A percentile compares a stretch with the other conserved stretches of the same genome.
These are phyloP conservation scores for Ophiocordyceps camponoti-leonardi DNA, from an alignment of 2,329 filamentous ascomycete species.

Conservation along the genomic window DNA sequence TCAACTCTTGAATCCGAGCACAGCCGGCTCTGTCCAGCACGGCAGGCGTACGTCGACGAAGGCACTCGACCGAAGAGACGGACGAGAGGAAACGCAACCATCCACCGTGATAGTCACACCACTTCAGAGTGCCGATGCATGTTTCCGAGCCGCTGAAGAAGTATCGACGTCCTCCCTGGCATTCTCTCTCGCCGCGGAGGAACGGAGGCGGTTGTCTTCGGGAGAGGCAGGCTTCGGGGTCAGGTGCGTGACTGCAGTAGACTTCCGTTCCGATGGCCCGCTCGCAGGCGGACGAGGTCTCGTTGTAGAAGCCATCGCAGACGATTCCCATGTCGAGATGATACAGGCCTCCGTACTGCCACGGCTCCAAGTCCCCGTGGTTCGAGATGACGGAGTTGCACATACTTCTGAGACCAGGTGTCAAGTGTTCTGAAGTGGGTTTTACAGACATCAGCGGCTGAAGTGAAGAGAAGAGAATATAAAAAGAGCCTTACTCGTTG, in stretches of 20 bases:
- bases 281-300: neutral
- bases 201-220: neutral
- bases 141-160: neutral
- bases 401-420: neutral
- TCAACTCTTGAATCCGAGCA: neutral
- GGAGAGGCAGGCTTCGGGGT: neutral
- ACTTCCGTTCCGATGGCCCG: neutral
- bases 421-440: neutral
- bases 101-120: neutral
- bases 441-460: too few species aligned
- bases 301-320: neutral
- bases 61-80: neutral
- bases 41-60: neutral
- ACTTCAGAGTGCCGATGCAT: neutral
- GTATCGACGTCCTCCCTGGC: neutral
- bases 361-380: neutral
- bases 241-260: neutral
- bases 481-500: neutral
- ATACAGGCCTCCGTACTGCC: neutral
- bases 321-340: neutral
- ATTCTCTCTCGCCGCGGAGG: neutral
- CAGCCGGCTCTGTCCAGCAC: neutral
- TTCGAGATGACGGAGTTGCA: neutral
- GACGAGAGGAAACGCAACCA: neutral
- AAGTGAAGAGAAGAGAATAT: neutral